phyloP scores from a whole-genome alignment of 805 yeast genomes.

The Lachancea thermotolerans region DNA sequence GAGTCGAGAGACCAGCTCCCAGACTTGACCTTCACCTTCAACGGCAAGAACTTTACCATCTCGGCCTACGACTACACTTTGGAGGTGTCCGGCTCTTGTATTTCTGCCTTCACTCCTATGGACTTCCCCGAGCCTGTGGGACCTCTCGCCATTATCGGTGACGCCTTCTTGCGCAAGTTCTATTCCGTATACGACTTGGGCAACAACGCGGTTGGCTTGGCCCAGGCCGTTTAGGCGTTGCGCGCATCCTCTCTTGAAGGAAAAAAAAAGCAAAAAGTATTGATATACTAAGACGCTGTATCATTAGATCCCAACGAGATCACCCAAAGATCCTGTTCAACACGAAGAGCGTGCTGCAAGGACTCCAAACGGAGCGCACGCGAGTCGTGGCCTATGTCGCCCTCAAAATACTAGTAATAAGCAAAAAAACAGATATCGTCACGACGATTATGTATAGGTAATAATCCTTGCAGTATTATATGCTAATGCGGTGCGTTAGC shows the following conservation, averaged over 20 bases:
- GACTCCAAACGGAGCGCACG: too few species aligned
- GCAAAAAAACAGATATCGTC: too few species aligned
- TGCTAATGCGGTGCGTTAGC: too few species aligned
- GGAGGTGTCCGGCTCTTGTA: constrained; percentile 92
- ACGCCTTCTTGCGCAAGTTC: constrained; percentile 91
- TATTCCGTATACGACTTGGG: constrained; percentile 92
- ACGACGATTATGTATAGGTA: too few species aligned
- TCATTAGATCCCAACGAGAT: not conserved
- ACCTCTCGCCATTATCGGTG: constrained; percentile 93
- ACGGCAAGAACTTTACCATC: constrained; percentile 87
- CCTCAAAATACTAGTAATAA: too few species aligned
- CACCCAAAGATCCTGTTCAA: too few species aligned
- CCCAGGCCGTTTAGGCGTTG: constrained; percentile 51
- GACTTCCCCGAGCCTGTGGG: constrained; percentile 97
- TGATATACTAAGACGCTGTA: not conserved
- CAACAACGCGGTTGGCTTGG: constrained; percentile 91
- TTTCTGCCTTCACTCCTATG: constrained; percentile 94
- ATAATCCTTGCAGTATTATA: too few species aligned
- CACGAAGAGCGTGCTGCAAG: too few species aligned
- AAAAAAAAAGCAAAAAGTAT: not conserved
- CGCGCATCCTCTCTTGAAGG: too few species aligned
- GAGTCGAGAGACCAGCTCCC: constrained; percentile 77
- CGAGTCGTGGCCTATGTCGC: too few species aligned
- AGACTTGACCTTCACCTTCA: constrained; percentile 83
- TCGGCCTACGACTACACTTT: constrained; percentile 86